Percentiles rank a stretch among this genome's conserved stretches.
These are phyloP conservation scores for Atalantia buxifolia DNA, from an alignment of 345 rosid genomes.

Conservation along the genomic window DNA sequence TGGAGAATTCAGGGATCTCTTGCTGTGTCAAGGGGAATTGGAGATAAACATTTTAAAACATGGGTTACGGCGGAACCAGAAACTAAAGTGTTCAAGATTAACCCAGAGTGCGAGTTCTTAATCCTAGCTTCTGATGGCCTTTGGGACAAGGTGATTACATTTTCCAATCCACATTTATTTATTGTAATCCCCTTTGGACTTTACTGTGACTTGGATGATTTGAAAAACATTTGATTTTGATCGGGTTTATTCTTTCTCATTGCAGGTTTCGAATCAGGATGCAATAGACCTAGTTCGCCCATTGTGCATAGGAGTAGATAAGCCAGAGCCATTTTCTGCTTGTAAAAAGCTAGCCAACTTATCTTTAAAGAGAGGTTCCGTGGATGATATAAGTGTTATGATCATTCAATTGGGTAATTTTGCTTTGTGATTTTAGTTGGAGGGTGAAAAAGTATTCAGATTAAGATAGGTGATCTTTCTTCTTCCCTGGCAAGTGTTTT, in stretches of 20 bases:
- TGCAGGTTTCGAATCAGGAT: slow-evolving; percentile 75
- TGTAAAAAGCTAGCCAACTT: slow-evolving; percentile 71
- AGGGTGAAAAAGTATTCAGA: background rate
- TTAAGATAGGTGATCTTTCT: background rate
- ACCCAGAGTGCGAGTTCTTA: slow-evolving; percentile 67
- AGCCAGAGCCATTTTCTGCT: slow-evolving; percentile 41
- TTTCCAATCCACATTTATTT: background rate
- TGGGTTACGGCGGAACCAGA: slow-evolving; percentile 90
- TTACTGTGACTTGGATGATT: background rate
- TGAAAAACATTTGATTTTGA: slow-evolving; percentile 1
- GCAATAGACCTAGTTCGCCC: slow-evolving; percentile 74
- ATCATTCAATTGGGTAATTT: slow-evolving; percentile 46
- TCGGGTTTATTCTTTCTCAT: background rate
- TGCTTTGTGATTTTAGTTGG: slow-evolving; percentile 1
- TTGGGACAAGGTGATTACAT: slow-evolving; percentile 71
- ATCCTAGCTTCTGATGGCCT: slow-evolving; percentile 87
- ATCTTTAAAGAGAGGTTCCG: slow-evolving; percentile 55
- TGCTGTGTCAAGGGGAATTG: slow-evolving; percentile 83
- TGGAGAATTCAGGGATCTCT: slow-evolving; percentile 88
- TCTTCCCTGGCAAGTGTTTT: slow-evolving; percentile 13
- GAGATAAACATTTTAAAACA: slow-evolving; percentile 61
- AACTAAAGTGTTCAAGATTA: slow-evolving; percentile 41
- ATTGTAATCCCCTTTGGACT: background rate
- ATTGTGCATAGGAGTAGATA: slow-evolving; percentile 34
- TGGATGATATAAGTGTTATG: slow-evolving; percentile 75